These are phyloP conservation scores for Zygosaccharomyces sapae DNA, from an alignment of 1,139 yeast genomes.

Conservation along the genomic window DNA sequence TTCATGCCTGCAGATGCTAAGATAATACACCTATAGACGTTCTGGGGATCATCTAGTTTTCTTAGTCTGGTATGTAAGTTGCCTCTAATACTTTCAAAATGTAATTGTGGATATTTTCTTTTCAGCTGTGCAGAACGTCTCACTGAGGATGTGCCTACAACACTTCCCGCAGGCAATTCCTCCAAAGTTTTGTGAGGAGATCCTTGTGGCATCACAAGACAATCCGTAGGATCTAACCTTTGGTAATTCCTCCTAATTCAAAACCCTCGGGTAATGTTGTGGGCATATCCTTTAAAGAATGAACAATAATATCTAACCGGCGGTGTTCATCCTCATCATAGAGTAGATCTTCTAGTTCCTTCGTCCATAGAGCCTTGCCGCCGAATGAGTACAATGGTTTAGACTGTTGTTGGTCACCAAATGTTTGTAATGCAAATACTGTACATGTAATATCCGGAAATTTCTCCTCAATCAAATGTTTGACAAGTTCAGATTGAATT, in stretches of 20 bases:
- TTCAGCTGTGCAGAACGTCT: slow-evolving; percentile 80
- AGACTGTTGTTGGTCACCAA: slow-evolving; percentile 83
- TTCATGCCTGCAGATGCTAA: slow-evolving; percentile 90
- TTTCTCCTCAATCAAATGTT: slow-evolving; percentile 50
- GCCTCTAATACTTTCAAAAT: slow-evolving; percentile 81
- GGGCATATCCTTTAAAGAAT: slow-evolving; percentile 93
- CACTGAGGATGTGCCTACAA: slow-evolving; percentile 92
- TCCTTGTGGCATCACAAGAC: slow-evolving; percentile 71
- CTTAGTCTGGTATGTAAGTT: slow-evolving; percentile 75
- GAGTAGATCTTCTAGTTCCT: slow-evolving; percentile 79
- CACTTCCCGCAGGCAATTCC: slow-evolving; percentile 81
- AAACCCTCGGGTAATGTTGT: slow-evolving; percentile 86
- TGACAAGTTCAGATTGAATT: slow-evolving; percentile 75
- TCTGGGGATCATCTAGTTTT: slow-evolving; percentile 60
- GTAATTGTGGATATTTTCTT: slow-evolving; percentile 53
- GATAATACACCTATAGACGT: slow-evolving; percentile 69
- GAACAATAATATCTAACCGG: slow-evolving; percentile 78
- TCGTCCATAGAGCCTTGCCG: slow-evolving; percentile 95
- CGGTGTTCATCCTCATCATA: slow-evolving; percentile 51
- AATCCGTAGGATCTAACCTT: slow-evolving; percentile 92
- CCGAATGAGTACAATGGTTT: slow-evolving; percentile 92
- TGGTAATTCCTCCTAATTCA: slow-evolving; percentile 79
- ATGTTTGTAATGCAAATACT: slow-evolving; percentile 73
- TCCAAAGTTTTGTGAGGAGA: slow-evolving; percentile 58
- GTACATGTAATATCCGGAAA: slow-evolving; percentile 65